These are phyloP conservation scores for Moniliophthora roreri DNA, from an alignment of 1,284 basidiomycete genomes.

Conservation along the genomic window DNA sequence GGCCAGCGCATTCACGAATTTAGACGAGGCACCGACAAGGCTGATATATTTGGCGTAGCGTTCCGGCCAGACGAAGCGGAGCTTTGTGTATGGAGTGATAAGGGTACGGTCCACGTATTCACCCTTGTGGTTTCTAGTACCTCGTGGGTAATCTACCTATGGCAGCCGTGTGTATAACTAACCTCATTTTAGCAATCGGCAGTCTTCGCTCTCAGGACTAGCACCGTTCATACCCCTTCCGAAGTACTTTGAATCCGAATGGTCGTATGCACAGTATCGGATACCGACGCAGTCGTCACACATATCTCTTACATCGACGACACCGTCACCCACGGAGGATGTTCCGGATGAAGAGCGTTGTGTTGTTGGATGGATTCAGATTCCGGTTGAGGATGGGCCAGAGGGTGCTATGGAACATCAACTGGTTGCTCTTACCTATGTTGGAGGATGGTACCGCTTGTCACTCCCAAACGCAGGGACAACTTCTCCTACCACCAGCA, in stretches of 20 bases:
- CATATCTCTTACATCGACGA: constrained; percentile 61
- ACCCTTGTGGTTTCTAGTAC: constrained; percentile 64
- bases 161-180: constrained; percentile 13
- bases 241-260: constrained; percentile 91
- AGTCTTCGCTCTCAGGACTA: constrained; percentile 75
- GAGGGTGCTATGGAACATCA: constrained; percentile 47
- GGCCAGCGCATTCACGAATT: constrained; percentile 83
- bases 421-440: constrained; percentile 82
- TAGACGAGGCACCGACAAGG: constrained; percentile 86
- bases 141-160: constrained; percentile 46
- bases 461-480: constrained; percentile 56
- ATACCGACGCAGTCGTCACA: constrained; percentile 85
- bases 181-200: constrained; percentile 60
- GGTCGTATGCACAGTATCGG: constrained; percentile 92
- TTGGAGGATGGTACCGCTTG: constrained; percentile 92
- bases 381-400: constrained; percentile 41
- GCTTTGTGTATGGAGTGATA: constrained; percentile 92
- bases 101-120: constrained; percentile 93
- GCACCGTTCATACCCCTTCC: constrained; percentile 81
- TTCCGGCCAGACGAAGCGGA: constrained; percentile 79
- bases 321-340: constrained; percentile 59
- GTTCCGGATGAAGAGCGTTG: constrained; percentile 81
- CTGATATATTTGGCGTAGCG: constrained; percentile 88
- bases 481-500: constrained; percentile 23
- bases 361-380: constrained; percentile 81